Evolutionary conservation across 192 early-diverging fungal genomes (phyloP), one percentile per base, ranked within the genome.

Genomic region (Chytriomyces hyalinus): DNA sequence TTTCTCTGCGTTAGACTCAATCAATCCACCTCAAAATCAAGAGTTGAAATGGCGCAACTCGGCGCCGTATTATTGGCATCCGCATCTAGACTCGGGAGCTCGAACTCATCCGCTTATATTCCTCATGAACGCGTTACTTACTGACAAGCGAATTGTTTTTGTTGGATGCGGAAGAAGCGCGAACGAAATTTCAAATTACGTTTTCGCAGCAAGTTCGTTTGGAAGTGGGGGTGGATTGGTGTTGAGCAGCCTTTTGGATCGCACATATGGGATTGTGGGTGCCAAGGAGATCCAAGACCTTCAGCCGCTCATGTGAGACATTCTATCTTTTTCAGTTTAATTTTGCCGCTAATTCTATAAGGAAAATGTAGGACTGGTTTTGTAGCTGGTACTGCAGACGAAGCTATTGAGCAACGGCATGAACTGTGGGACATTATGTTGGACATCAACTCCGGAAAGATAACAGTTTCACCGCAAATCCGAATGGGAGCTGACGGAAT

Each of bases 371-470:
- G 83, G 69, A 88, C 94, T 22, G 96, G 95, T 6, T 98, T 94
- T 81, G 95, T 98, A 82, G 97, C 97, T 5, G 97, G 97, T 15
- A 95, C 97, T 9, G 97, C 97, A 0, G 97, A 98, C 82, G 93
- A 94, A n/a, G 89, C 93, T 1, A 96, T 97, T 84, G 96, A 97
- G 78, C 94, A 97, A 78, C 92, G 95, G 48, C 87, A 92, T 11
- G 85, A 90, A 64, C 96, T 95, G 95, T 98, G 96, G 95, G 97
- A 98, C 86, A 87, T 98, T n/a, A 85, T 96, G 20, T 97, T 93
- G 81, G 95, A 97, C 80, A 93, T 98, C 72, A 93, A 92, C 74
- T 95, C 95, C 2, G 95, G 95, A 63, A 94, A 92, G 76, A 96
- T 98, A 65, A 94, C 91, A n/a, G 92, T 98, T 51, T 96, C 94